Evolutionary conservation across 345 rosid species (phyloP), one percentile per base, ranked within the genome.

Genomic region (Citrus cavaleriei): DNA sequence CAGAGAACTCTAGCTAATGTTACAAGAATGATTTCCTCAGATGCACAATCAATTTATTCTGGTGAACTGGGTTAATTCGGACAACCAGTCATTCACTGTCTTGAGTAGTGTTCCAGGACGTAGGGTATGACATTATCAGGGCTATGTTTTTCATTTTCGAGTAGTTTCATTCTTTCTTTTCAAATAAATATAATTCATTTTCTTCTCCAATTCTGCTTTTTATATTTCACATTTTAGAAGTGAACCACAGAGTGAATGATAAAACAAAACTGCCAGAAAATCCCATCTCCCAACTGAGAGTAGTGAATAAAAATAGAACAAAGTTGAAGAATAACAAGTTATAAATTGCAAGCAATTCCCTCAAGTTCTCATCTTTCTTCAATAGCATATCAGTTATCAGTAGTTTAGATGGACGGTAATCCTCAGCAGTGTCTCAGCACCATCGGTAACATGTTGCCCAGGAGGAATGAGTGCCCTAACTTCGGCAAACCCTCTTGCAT

Each of bases 381-480:
- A 3, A 30, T 54, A 10, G 18, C 16, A 6, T 13, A 4, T 13
- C 51, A 46, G 51, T 27, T 40, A 14, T 74, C 49, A 49, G 61
- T 86, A 77, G 62, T 80, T 81, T 37, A 89, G 77, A 59, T 87
- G 82, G 72, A 87, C 83, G 2, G 82, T 76, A n/a, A 89, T 83
- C 77, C 92, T 85, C 74, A 87, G 38, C 77, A 89, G 75, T n/a
- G 84, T 77, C 81, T 86, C 89, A 4, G 82, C 89, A 6, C 92
- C 92, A 40, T 86, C 86, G 0, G 60, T 66, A 27, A 81, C 57
- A 35, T 38, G 78, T 66, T 87, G 89, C 4, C 92, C 88, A 0
- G 89, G 46, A n/a, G 92, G 88, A 51, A 89, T 60, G 64, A 89
- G 89, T 46, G 82, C 81, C 80, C 90, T 73, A 40, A 85, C 55